Conservation (phyloP, 1,284 basidiomycete genomes). For the Ganoderma sinense region DNA sequence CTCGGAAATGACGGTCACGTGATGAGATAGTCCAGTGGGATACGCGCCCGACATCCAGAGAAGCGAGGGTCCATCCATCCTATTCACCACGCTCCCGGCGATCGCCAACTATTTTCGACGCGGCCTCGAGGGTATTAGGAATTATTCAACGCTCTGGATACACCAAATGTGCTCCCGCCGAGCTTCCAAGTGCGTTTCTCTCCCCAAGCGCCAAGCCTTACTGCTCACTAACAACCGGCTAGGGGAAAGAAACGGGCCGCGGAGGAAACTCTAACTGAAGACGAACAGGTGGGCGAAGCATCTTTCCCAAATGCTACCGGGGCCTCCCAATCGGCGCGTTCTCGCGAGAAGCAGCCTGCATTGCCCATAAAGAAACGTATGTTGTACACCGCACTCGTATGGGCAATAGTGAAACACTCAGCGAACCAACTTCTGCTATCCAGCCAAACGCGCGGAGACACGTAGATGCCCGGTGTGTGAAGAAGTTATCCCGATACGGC, state of each 20-base stretch:
- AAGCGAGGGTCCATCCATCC: conserved; percentile 31
- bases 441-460: conserved; percentile 77
- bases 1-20: conserved; percentile 19
- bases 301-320: conserved; percentile 16
- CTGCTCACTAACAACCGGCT: conserved; percentile 9
- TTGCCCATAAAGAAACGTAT: conserved; percentile 40
- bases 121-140: neutral
- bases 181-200: conserved; percentile 36
- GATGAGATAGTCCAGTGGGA: conserved; percentile 4
- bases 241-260: conserved; percentile 36
- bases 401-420: neutral
- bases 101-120: conserved; percentile 7
- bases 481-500: conserved; percentile 72
- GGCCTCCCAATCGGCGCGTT: conserved; percentile 12
- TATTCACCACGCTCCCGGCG: conserved; percentile 9
- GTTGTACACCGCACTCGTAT: conserved; percentile 8
- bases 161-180: conserved; percentile 33
- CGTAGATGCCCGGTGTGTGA: conserved; percentile 75
- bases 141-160: conserved; percentile 4
- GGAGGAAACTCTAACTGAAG: conserved; percentile 23
- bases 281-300: conserved; percentile 21
- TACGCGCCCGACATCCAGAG: conserved; percentile 26
- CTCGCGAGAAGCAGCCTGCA: conserved; percentile 29
- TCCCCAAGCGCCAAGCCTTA: conserved; percentile 9
- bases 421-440: neutral